Conservation (phyloP, 2,329 filamentous ascomycete species). For the Scedosporium dehoogii region DNA sequence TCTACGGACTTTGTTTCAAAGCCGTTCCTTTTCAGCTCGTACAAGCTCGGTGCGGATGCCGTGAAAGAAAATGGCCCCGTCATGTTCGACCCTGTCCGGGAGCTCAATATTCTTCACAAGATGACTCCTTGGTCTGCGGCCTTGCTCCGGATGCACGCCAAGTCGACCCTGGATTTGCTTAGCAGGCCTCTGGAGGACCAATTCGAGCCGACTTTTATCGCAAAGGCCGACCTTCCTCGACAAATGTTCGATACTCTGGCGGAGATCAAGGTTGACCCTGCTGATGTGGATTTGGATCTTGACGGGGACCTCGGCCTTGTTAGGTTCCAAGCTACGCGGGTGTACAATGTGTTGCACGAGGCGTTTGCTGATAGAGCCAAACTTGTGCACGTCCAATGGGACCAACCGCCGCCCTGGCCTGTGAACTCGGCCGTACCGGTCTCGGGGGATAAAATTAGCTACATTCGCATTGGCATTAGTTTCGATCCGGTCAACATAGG, state of each 20-base stretch:
- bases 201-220: constrained; percentile 78
- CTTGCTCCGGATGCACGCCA: constrained; percentile 64
- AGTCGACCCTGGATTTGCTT: constrained; percentile 62
- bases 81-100: constrained; percentile 65
- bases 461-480: constrained; percentile 55
- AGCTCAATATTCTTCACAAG: constrained; percentile 79
- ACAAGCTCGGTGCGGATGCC: constrained; percentile 26
- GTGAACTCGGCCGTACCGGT: constrained; percentile 7
- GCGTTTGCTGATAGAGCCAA: constrained; percentile 68
- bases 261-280: constrained; percentile 18
- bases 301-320: constrained; percentile 25
- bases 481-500: constrained; percentile 64
- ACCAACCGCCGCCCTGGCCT: constrained; percentile 20
- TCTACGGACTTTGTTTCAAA: constrained; percentile 61
- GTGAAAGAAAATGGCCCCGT: constrained; percentile 48
- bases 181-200: constrained; percentile 66
- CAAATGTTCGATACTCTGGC: constrained; percentile 43
- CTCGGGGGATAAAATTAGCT: constrained; percentile 15
- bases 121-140: constrained; percentile 80
- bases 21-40: constrained; percentile 45
- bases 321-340: constrained; percentile 40
- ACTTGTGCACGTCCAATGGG: constrained; percentile 49
- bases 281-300: background rate
- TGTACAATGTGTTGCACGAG: constrained; percentile 55
- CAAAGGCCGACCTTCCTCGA: constrained; percentile 41